Base-by-base conservation (phyloP, 2,329 filamentous ascomycete genomes). In the Cladosporium sphaerospermum region DNA sequence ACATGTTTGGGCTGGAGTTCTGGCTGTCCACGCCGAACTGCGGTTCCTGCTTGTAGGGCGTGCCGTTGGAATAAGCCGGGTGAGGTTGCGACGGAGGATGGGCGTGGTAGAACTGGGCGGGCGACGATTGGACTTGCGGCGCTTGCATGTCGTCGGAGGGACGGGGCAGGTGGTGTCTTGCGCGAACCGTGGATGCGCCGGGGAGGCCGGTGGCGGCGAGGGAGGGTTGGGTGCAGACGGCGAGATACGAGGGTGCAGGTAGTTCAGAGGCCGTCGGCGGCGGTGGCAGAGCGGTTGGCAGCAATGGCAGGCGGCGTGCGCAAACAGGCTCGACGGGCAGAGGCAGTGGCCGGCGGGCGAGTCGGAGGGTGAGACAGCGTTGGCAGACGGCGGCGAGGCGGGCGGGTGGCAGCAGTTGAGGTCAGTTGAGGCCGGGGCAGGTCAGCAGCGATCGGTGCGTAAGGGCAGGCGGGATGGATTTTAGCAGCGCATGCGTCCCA, bases 1-100 rank as follows among this genome's bases (percentile, higher is more conserved):
- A 44, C 48, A 51, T 51, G 40, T 51, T 51, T 3, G 48, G 48
- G 31, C 48, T 51, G 18, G 48, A 51, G 48, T 51, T 37, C 8
- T 51, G 48, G 40, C 40, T 16, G 31, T 51, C 48, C 16, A 18
- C 40, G 16, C 40, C 48, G 28, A 43, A 51, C 28, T 51, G 48
- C 16, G 48, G 32, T 33, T 51, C 48, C 28, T 42, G 40, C 40
- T 51, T 51, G 40, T 51, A 51, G 37, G 48, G 37, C 40, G 44
- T 23, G 11, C 48, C 48, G 48, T 51, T 51, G 40, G 48, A 51
- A 51, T 51, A 51, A 36, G 14, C 48, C 18, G 33, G 19, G 48
- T 32, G n/a, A 51, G 48, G 44, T 44, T 51, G 48, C 48, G 48
- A 51, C 8, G 40, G 40, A 37, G 48, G 48, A 43, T 51, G 40